Conservation (phyloP, 495 filamentous ascomycete species). For the Podospora pseudoanserina region DNA sequence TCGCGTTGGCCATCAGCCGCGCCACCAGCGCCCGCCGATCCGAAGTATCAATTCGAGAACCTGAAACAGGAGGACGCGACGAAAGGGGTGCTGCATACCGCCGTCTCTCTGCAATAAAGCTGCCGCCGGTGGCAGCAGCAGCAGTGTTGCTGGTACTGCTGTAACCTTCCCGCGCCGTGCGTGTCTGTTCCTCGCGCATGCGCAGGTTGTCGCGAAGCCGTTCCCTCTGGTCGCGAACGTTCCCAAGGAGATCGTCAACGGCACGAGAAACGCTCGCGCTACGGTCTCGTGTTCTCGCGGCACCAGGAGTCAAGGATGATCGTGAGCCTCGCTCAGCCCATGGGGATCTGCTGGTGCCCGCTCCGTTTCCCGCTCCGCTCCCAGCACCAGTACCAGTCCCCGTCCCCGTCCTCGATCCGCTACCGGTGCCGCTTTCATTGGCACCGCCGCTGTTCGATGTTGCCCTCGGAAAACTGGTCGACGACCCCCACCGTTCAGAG, state of each 20-base stretch:
- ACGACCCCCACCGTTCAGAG: constrained; percentile 14
- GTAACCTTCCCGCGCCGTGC: background rate
- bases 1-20: constrained; percentile 17
- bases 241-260: constrained; percentile 28
- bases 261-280: constrained; percentile 25
- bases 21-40: constrained; percentile 16
- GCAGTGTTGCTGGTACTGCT: background rate
- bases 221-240: constrained; percentile 27
- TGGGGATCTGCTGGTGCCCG: constrained; percentile 1
- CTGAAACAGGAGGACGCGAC: constrained; percentile 5
- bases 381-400: background rate
- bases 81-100: constrained; percentile 23
- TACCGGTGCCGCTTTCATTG: background rate
- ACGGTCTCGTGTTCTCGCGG: constrained; percentile 19
- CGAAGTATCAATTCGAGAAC: background rate
- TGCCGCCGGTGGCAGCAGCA: background rate
- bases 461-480: constrained; percentile 3
- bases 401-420: constrained; percentile 9
- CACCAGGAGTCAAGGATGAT: constrained; percentile 1
- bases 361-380: background rate
- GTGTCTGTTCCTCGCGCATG: background rate
- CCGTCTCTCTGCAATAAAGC: constrained; percentile 16
- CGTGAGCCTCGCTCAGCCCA: constrained; percentile 14
- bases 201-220: constrained; percentile 17
- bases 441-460: constrained; percentile 3